phyloP scores from a whole-genome alignment of 805 yeast genomes.

The Starmera quercuum region DNA sequence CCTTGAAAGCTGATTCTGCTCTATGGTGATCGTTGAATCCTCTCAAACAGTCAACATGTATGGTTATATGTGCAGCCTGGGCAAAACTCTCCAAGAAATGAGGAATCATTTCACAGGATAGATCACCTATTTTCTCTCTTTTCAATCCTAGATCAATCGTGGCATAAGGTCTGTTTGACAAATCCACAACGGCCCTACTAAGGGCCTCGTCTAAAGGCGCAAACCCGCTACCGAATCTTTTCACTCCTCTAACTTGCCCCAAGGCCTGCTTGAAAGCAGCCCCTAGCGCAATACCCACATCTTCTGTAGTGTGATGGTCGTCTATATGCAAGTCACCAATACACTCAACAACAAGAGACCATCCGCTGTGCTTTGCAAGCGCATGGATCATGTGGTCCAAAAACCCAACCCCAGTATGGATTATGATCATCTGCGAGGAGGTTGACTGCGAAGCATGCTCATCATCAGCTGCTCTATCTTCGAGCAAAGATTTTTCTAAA shows the following conservation, averaged over 20 bases:
- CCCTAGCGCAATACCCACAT: conserved; percentile 89
- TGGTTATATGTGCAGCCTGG: conserved; percentile 79
- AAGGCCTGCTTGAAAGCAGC: conserved; percentile 82
- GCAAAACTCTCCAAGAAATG: conserved; percentile 94
- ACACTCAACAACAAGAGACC: conserved; percentile 88
- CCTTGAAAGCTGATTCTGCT: conserved; percentile 94
- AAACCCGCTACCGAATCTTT: conserved; percentile 86
- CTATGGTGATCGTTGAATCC: conserved; percentile 96
- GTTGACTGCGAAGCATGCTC: conserved; percentile 67
- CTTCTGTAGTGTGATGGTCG: conserved; percentile 96
- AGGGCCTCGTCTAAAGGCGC: conserved; percentile 97
- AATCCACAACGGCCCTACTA: conserved; percentile 91
- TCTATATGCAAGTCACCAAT: conserved; percentile 93
- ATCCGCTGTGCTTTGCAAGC: conserved; percentile 91
- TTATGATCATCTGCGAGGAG: conserved; percentile 61
- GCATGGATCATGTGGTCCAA: conserved; percentile 98
- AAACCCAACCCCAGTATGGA: conserved; percentile 92
- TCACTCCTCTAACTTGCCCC: conserved; percentile 85
- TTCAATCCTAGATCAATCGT: conserved; percentile 83
- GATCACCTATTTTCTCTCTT: conserved; percentile 89
- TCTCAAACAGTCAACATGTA: conserved; percentile 90
- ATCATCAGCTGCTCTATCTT: conserved; percentile 21
- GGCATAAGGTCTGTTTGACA: conserved; percentile 89
- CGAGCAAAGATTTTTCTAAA: conserved; percentile 52
- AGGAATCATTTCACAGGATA: conserved; percentile 96